A percentile compares a stretch with the other conserved stretches of the same genome.
Conservation (phyloP, 2,329 filamentous ascomycete species). For the Pseudogymnoascus sp. region DNA sequence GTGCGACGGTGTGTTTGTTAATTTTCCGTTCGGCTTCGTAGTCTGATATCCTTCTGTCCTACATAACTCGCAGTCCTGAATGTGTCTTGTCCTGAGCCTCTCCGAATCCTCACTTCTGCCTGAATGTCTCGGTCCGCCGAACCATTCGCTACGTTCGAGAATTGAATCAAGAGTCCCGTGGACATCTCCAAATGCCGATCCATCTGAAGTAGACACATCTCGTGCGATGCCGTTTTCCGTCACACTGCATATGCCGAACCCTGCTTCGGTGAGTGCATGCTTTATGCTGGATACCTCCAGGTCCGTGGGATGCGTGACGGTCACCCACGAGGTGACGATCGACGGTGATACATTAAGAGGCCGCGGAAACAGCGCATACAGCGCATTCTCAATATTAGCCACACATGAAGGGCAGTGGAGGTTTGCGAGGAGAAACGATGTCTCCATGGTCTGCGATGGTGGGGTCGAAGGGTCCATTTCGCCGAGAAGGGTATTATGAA, state of each 20-base stretch:
- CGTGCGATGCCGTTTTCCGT: conserved; percentile 9
- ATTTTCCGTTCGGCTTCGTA: neutral
- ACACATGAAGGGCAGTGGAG: conserved; percentile 74
- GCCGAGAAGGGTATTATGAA: neutral
- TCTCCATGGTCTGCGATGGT: conserved; percentile 27
- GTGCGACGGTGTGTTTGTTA: neutral
- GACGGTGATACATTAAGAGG: conserved; percentile 56
- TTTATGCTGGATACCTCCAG: conserved; percentile 36
- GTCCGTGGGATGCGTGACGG: conserved; percentile 44
- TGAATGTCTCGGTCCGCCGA: conserved; percentile 8
- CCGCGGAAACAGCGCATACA: conserved; percentile 41
- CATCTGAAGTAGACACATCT: neutral
- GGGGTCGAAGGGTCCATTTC: conserved; percentile 11
- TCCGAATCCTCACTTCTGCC: neutral
- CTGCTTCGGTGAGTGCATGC: conserved; percentile 43
- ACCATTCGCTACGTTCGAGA: conserved; percentile 1
- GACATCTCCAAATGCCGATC: conserved; percentile 6
- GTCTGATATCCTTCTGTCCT: conserved; percentile 2
- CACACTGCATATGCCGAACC: conserved; percentile 45
- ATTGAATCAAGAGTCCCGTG: conserved; percentile 6
- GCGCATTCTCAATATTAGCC: conserved; percentile 50
- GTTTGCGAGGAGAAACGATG: conserved; percentile 55
- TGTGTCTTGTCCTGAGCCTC: conserved; percentile 4
- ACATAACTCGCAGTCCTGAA: neutral
- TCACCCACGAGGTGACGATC: conserved; percentile 61